These are phyloP conservation scores for Quambalaria eucalypti DNA, from an alignment of 1,284 basidiomycete species.

Conservation along the genomic window DNA sequence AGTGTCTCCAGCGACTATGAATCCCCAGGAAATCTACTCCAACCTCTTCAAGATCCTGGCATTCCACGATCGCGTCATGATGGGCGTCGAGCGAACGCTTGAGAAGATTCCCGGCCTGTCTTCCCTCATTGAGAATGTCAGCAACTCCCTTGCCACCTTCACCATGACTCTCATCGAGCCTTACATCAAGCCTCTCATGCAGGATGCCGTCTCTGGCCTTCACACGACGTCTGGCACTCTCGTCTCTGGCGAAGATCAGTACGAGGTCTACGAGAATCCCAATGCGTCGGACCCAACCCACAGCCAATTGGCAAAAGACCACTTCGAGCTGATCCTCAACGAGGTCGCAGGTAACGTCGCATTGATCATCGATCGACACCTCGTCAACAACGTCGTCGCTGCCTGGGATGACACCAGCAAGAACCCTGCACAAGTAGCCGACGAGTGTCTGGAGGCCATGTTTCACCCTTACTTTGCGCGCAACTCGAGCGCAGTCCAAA, in stretches of 20 bases:
- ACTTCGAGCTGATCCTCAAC: slow-evolving; percentile 46
- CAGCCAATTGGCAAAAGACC: slow-evolving; percentile 44
- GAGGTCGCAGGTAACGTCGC: slow-evolving; percentile 48
- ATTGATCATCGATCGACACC: slow-evolving; percentile 53
- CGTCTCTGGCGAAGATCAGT: slow-evolving; percentile 37
- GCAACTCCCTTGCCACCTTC: slow-evolving; percentile 53
- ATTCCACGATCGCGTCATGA: slow-evolving; percentile 70
- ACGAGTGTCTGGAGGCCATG: slow-evolving; percentile 35
- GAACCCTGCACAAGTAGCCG: slow-evolving; percentile 21
- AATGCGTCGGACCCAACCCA: slow-evolving; percentile 46
- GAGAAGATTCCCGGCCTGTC: slow-evolving; percentile 55
- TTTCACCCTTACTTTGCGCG: slow-evolving; percentile 38
- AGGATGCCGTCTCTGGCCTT: slow-evolving; percentile 41
- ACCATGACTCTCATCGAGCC: slow-evolving; percentile 46
- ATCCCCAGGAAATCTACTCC: slow-evolving; percentile 73
- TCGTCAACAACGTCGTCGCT: slow-evolving; percentile 61
- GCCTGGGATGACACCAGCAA: slow-evolving; percentile 58
- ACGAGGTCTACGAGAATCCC: slow-evolving; percentile 49
- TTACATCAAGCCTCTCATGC: slow-evolving; percentile 43
- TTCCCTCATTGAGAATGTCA: slow-evolving; percentile 69
- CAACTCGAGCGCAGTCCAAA: slow-evolving; percentile 22
- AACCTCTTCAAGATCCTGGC: slow-evolving; percentile 55
- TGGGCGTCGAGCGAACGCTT: slow-evolving; percentile 76
- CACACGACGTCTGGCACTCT: slow-evolving; percentile 41
- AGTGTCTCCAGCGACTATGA: slow-evolving; percentile 61